Conservation (phyloP, 2,329 filamentous ascomycete species). For the Laburnicola sp. region DNA sequence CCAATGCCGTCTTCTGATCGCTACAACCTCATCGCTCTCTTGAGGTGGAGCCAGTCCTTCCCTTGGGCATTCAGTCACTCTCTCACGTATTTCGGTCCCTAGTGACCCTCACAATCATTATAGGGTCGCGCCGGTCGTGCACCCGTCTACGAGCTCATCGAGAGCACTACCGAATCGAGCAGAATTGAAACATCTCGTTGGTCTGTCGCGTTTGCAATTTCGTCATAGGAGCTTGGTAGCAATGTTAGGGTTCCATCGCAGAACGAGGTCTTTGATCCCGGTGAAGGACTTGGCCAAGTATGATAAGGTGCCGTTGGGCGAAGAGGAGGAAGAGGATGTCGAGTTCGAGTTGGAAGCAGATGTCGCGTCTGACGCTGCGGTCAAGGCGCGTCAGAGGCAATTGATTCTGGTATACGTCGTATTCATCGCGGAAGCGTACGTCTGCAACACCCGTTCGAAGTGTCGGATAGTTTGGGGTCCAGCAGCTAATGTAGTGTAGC, state of each 20-base stretch:
- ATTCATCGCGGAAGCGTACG: slow-evolving; percentile 53
- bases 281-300: slow-evolving; percentile 49
- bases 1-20: slow-evolving; percentile 14
- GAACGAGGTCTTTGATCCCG: slow-evolving; percentile 49
- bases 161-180: slow-evolving; percentile 12
- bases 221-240: slow-evolving; percentile 1
- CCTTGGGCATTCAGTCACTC: slow-evolving; percentile 41
- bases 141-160: slow-evolving; percentile 15
- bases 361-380: slow-evolving; percentile 17
- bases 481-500: slow-evolving; percentile 26
- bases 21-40: slow-evolving; percentile 24
- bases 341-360: slow-evolving; percentile 30
- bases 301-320: slow-evolving; percentile 42
- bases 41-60: slow-evolving; percentile 38
- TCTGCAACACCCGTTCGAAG: slow-evolving; percentile 11
- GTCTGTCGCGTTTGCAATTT: slow-evolving; percentile 6
- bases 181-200: slow-evolving; percentile 8
- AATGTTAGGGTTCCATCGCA: slow-evolving; percentile 51
- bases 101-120: slow-evolving; percentile 38
- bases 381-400: slow-evolving; percentile 38
- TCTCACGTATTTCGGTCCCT: slow-evolving; percentile 32
- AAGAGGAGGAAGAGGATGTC: slow-evolving; percentile 36
- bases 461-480: slow-evolving; percentile 10
- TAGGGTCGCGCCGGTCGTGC: slow-evolving; percentile 35
- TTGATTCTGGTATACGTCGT: slow-evolving; percentile 51